Base-by-base conservation (phyloP, 2,329 filamentous ascomycete genomes). In the Polytolypa hystricis region DNA sequence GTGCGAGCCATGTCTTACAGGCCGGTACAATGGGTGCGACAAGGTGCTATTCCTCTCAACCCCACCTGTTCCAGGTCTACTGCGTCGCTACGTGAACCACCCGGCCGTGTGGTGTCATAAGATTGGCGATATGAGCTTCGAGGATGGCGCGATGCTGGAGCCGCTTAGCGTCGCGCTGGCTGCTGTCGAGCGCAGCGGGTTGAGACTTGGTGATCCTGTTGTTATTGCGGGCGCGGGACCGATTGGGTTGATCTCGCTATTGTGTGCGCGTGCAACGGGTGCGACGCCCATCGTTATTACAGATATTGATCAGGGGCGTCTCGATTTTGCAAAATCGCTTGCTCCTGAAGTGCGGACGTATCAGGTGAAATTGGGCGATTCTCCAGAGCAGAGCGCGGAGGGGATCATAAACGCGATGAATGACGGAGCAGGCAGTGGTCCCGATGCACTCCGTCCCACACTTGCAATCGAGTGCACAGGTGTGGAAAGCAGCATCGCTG, bases 101-200 rank as follows among this genome's bases (percentile, higher is more conserved):
- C 87, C 85, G 2, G 86, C 87, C 14, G 71, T 81, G 33, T 95
- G 87, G 86, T 95, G 89, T 66, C 85, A 95, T 70, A 93, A 93
- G 70, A 91, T 96, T 49, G 84, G 84, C 32, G 69, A 84, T 60
- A 87, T 96, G 81, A 81, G 78, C 38, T 96, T 78, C 56, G 89
- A 96, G 66, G 77, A 93, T 55, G 91, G 89, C 36, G 82, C 87
- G 10, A 71, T 95, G 64, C 69, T 96, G 29, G 91, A 96, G 67
- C 89, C 89, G 1, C 71, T 96, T 35, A 84, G 78, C 47, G 91
- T 96, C 4, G 84, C 86, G 3, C 71, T 96, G 26, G 87, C 89
- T 2, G 86, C 83, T 10, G 76, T 96, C 63, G 82, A 94, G 59
- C 72, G 89, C 44, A 83, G 85, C 37, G 76, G 78, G 40, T 72